Evolutionary conservation across 306 rosid species (phyloP), one percentile per base, ranked within the genome.

Genomic region (Glycine latifolia): DNA sequence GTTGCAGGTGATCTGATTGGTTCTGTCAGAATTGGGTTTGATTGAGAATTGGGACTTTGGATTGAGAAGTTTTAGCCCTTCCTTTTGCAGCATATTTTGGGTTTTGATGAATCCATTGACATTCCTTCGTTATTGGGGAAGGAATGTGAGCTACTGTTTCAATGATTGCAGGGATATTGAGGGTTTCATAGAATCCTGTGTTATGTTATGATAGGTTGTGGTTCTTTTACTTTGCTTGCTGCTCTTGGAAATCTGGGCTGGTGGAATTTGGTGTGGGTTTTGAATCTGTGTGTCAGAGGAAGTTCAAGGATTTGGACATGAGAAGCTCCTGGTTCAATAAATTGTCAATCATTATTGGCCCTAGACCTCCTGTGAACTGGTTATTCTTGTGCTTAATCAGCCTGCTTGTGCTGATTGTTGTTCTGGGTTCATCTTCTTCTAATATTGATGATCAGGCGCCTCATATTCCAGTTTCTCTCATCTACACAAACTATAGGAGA

Each of bases 281-380:
- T 78, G 16, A 69, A 73, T 77, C 80, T 72, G 65, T 82, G 77
- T 75, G 46, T 56, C 49, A 41, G 48, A 76, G 75, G 63, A 77
- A 67, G 81, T 85, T 81, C 72, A 73, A 80, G 85, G 26, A 72
- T 80, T 91, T 79, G 90, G 92, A 93, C 88, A 91, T 94, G 98
- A 91, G 95, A 91, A 89, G 90, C 84, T 75, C 91, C 71, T 94
- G 97, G 95, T 84, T 83, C 71, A 87, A 87, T 47, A 94, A 90
- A 87, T 80, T 94, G n/a, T 87, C 89, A 43, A 81, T 84, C 72
- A 76, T 81, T 59, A 75, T 91, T 33, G 95, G 98, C 76, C 85
- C 83, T 62, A 90, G 91, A 90, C 90, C 87, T 61, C 93, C 91
- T 3, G 84, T 87, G 75, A 88, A 86, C 87, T 90, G 93, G 93